Conservation (phyloP, 2,329 filamentous ascomycete species). For the Aspergillus flavus region DNA sequence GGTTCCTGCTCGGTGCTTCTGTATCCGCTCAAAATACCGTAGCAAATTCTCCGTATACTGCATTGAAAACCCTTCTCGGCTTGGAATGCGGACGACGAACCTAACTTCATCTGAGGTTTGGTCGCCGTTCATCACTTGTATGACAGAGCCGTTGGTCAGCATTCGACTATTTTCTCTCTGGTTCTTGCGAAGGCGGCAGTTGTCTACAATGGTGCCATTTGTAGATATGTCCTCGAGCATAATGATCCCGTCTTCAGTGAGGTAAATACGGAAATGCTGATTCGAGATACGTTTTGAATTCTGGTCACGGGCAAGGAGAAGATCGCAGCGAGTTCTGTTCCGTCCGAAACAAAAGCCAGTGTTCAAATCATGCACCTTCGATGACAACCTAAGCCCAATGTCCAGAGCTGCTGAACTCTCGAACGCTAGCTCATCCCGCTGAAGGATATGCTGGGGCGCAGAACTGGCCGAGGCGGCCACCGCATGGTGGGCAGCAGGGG, state of each 20-base stretch:
- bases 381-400: constrained; percentile 79
- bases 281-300: constrained; percentile 80
- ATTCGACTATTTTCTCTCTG: constrained; percentile 59
- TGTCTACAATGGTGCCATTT: constrained; percentile 91
- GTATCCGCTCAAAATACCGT: constrained; percentile 60
- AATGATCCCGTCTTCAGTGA: constrained; percentile 81
- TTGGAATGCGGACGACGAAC: constrained; percentile 85
- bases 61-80: constrained; percentile 67
- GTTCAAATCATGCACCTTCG: constrained; percentile 66
- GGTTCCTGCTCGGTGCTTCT: constrained; percentile 25
- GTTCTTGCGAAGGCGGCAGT: constrained; percentile 62
- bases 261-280: constrained; percentile 90
- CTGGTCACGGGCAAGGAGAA: constrained; percentile 69
- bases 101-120: constrained; percentile 63
- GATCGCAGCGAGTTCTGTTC: constrained; percentile 71
- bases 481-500: constrained; percentile 70
- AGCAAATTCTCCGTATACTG: constrained; percentile 70
- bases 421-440: constrained; percentile 49
- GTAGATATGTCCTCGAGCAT: constrained; percentile 95
- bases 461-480: constrained; percentile 59
- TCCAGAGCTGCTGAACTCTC: constrained; percentile 52
- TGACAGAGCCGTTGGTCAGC: constrained; percentile 71
- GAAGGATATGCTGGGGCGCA: constrained; percentile 64
- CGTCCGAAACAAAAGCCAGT: constrained; percentile 87
- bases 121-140: constrained; percentile 64